Evolutionary conservation across 495 filamentous ascomycete species (phyloP).

Genomic region (Trichocladium uniseriatum): DNA sequence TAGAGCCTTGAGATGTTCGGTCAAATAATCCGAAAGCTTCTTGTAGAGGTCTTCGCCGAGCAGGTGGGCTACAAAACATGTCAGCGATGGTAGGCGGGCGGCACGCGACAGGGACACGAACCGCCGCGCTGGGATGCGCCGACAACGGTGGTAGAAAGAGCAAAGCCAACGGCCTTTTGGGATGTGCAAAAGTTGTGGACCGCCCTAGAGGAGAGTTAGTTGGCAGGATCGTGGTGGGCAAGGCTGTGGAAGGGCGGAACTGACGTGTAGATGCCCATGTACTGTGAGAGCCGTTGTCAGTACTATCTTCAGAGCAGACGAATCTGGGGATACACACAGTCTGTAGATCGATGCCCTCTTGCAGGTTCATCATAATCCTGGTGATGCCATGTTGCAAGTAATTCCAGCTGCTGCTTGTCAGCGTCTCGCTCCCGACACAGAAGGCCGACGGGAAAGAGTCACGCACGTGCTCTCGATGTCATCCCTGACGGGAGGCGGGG

Average conservation of each 20-base stretch:
- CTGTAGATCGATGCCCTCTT: conserved; percentile 85
- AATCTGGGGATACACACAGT: conserved; percentile 47
- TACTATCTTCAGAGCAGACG: background rate
- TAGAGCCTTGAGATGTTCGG: conserved; percentile 59
- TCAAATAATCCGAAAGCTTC: conserved; percentile 76
- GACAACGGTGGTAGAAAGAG: conserved; percentile 21
- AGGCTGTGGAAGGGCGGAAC: conserved; percentile 18
- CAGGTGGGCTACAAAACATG: conserved; percentile 58
- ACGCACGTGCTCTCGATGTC: conserved; percentile 77
- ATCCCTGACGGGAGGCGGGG: conserved; percentile 59
- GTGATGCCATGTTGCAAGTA: conserved; percentile 82
- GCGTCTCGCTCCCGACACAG: background rate
- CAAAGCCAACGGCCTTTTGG: conserved; percentile 67
- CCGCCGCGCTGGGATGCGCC: conserved; percentile 65
- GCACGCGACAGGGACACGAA: conserved; percentile 30
- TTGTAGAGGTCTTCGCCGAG: conserved; percentile 95
- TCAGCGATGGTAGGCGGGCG: conserved; percentile 11
- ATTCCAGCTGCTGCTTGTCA: conserved; percentile 55
- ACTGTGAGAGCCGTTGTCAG: conserved; percentile 35
- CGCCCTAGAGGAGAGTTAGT: conserved; percentile 47
- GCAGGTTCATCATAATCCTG: conserved; percentile 84
- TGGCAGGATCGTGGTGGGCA: background rate
- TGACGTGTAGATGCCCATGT: conserved; percentile 96
- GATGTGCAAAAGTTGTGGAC: conserved; percentile 99
- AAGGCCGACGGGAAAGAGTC: background rate